Evolutionary conservation across 768 basidiomycete species (phyloP).

Genomic region (Rhodotorula diobovata): DNA sequence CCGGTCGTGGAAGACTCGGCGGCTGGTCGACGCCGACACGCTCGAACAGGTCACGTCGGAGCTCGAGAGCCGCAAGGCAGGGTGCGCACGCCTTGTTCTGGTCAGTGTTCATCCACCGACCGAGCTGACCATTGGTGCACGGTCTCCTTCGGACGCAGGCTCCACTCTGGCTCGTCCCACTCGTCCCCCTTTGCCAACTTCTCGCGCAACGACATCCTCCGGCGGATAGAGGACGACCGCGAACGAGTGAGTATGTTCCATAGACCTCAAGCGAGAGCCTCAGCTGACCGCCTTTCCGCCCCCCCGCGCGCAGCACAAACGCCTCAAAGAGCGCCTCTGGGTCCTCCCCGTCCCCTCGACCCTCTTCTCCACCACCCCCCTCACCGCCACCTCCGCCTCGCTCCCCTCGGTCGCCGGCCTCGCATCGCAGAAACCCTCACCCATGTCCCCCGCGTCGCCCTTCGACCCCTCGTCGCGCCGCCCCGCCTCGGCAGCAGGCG

Average conservation of each 20-base stretch:
- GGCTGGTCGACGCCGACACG: constrained; percentile 27
- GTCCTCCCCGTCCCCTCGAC: constrained; percentile 49
- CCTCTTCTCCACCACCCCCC: constrained; percentile 7
- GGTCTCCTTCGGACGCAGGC: background rate
- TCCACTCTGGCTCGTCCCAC: constrained; percentile 1
- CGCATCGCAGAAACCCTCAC: constrained; percentile 43
- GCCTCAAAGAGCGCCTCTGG: constrained; percentile 52
- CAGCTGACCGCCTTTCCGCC: background rate
- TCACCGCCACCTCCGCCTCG: constrained; percentile 1
- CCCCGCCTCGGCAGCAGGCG: background rate
- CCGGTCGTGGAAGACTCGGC: constrained; percentile 38
- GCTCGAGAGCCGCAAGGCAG: constrained; percentile 24
- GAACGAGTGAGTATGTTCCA: constrained; percentile 46
- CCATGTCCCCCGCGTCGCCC: constrained; percentile 49
- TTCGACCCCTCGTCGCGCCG: constrained; percentile 16
- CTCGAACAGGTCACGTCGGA: constrained; percentile 30
- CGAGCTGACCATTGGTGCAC: background rate
- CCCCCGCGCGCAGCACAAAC: constrained; percentile 50
- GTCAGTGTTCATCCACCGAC: background rate
- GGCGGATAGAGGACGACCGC: constrained; percentile 52
- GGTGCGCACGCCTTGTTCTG: constrained; percentile 13
- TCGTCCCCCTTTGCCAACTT: constrained; percentile 43
- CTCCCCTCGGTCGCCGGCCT: constrained; percentile 20
- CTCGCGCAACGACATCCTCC: constrained; percentile 49
- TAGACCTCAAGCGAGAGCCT: no score